phyloP scores from a whole-genome alignment of 2,329 filamentous ascomycete genomes.

The Epichloe hybrida region DNA sequence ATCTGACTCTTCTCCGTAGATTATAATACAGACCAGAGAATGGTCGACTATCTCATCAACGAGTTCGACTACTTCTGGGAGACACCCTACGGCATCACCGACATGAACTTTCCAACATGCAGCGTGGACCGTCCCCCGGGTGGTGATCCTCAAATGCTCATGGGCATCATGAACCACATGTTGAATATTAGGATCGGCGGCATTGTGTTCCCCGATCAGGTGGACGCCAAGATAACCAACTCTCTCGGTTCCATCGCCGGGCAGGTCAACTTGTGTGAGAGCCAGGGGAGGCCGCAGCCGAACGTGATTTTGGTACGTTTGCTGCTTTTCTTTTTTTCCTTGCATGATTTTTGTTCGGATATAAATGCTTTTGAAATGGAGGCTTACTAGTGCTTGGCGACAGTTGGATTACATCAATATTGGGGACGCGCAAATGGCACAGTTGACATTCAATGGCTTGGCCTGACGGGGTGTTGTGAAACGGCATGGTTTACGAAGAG shows the following conservation, averaged over 20 bases:
- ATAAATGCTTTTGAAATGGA: conserved; percentile 3
- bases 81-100: conserved; percentile 53
- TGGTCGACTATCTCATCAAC: conserved; percentile 48
- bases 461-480: conserved; percentile 6
- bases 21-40: conserved; percentile 35
- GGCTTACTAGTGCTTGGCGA: conserved; percentile 3
- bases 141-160: conserved; percentile 23
- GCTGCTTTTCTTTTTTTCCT: background rate
- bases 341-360: background rate
- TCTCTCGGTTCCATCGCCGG: conserved; percentile 18
- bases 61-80: conserved; percentile 59
- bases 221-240: conserved; percentile 20
- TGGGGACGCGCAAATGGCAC: conserved; percentile 26
- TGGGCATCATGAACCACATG: conserved; percentile 32
- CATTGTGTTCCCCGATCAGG: conserved; percentile 23
- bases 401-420: conserved; percentile 30
- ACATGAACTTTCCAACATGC: conserved; percentile 49
- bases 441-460: conserved; percentile 24
- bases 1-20: conserved; percentile 30
- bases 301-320: conserved; percentile 21
- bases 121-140: conserved; percentile 45
- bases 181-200: conserved; percentile 17
- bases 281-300: conserved; percentile 13
- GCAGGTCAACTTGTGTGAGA: conserved; percentile 17
- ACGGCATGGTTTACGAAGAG: background rate